Base-by-base conservation (phyloP, 495 filamentous ascomycete species). In the Penicillium paradoxum region DNA sequence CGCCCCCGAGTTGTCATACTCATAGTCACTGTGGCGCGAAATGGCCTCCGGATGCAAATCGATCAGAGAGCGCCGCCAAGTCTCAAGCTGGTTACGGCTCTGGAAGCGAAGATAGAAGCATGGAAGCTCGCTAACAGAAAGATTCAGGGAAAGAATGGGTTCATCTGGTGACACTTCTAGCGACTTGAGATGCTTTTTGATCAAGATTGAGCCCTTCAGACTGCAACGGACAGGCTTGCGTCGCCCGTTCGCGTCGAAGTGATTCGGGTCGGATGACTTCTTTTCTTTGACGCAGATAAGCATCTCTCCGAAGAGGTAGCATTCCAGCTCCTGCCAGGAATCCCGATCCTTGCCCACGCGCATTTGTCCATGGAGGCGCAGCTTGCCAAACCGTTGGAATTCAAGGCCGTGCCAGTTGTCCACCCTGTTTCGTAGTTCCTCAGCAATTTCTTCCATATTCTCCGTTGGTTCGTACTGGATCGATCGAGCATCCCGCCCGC, bases 351-450 rank as follows among this genome's bases (percentile, higher is more conserved):
- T 99, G 57, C 95, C 93, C 18, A 99, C 93, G 49, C 87, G 84
- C 56, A 97, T 85, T 14, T 88, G 91, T 39, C 91, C 93, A 62
- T 95, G 91, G 34, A 97, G 74, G 30, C 90, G 86, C 57, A 99
- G 81, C 63, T 95, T 96, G 56, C 93, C 93, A 68, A 97, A 97
- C 32, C 91, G 82, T 63, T 81, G 78, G 65, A 97, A 97, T 63
- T 99, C 95, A n/a, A 97, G 76, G 0, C 93, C 95, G 67, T 99
- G 93, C 93, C 93, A 99, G 59, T 99, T 97, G 55, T 99, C 93
- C 17, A 97, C 93, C 32, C 90, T 83, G 38, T 77, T 80, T 42
- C 88, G 84, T 51, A 99, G 70, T 56, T 86, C 88, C 62, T 97
- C 91, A 2, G 91, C 95, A 61, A 96, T 85, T 51, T 89, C 86